phyloP scores from a whole-genome alignment of 371 early-diverging fungal species.

The Globomyces sp. region DNA sequence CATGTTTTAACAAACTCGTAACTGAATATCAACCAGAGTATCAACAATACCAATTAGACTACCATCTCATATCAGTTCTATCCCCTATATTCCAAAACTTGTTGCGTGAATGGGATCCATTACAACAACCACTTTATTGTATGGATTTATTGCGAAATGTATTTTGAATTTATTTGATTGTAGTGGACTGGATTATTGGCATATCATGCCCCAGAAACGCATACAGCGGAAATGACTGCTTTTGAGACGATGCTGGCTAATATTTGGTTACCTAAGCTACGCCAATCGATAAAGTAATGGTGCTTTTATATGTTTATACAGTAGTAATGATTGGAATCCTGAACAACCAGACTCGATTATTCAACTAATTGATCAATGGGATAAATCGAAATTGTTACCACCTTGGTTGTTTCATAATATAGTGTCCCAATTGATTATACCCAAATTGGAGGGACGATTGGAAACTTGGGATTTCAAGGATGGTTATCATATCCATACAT shows the following conservation, averaged over 20 bases:
- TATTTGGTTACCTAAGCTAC: slow-evolving; percentile 73
- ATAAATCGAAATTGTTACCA: slow-evolving; percentile 52
- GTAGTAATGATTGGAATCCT: slow-evolving; percentile 71
- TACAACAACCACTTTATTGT: slow-evolving; percentile 61
- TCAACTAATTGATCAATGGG: slow-evolving; percentile 69
- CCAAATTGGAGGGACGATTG: slow-evolving; percentile 66
- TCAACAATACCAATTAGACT: slow-evolving; percentile 58
- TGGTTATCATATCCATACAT: slow-evolving; percentile 61
- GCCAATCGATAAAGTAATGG: slow-evolving; percentile 70
- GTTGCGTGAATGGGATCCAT: slow-evolving; percentile 62
- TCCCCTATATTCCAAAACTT: slow-evolving; percentile 59
- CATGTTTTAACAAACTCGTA: slow-evolving; percentile 10
- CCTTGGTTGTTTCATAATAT: slow-evolving; percentile 72
- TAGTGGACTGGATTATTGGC: slow-evolving; percentile 29
- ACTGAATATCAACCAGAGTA: slow-evolving; percentile 55
- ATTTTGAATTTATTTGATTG: slow-evolving; percentile 38
- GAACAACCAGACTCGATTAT: slow-evolving; percentile 68
- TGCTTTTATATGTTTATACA: slow-evolving; percentile 24
- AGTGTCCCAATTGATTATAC: slow-evolving; percentile 70
- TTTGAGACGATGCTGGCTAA: slow-evolving; percentile 76
- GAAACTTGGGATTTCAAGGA: slow-evolving; percentile 73
- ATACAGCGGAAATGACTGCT: slow-evolving; percentile 58
- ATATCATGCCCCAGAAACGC: slow-evolving; percentile 32
- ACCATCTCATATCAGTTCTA: slow-evolving; percentile 64
- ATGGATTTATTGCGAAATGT: slow-evolving; percentile 17